phyloP scores from a whole-genome alignment of 108 stramenopile genomes.

The Cylindrotheca closterium region DNA sequence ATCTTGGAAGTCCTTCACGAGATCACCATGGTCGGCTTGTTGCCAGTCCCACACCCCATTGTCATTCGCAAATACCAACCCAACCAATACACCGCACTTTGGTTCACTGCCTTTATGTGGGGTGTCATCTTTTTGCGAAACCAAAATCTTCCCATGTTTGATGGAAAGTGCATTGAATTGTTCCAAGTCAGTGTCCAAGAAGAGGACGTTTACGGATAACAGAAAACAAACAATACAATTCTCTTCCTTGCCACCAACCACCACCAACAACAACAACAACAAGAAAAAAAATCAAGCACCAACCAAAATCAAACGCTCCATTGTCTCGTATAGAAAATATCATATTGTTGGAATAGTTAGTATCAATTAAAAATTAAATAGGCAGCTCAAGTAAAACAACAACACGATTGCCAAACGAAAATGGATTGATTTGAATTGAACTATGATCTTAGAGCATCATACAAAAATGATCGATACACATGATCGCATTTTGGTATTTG shows the following conservation, averaged over 20 bases:
- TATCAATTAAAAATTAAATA: too few relatives aligned
- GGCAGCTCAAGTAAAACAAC: too few relatives aligned
- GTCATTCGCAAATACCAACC: slow-evolving; percentile 98
- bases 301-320: not conserved
- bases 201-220: slow-evolving; percentile 43
- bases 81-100: slow-evolving; percentile 94
- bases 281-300: too few relatives aligned
- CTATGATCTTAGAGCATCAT: too few relatives aligned
- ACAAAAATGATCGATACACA: too few relatives aligned
- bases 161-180: slow-evolving; percentile 86
- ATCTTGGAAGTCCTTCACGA: slow-evolving; percentile 84
- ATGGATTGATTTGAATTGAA: too few relatives aligned
- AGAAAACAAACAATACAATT: too few relatives aligned
- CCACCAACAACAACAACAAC: too few relatives aligned
- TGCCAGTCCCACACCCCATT: slow-evolving; percentile 97
- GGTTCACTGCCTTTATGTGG: slow-evolving; percentile 99
- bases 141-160: slow-evolving; percentile 93
- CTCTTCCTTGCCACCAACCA: too few relatives aligned
- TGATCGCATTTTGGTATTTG: too few relatives aligned
- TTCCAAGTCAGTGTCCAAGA: slow-evolving; percentile 82
- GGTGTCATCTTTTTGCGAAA: slow-evolving; percentile 96
- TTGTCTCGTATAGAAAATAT: not conserved
- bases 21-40: slow-evolving; percentile 91
- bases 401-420: too few relatives aligned
- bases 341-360: slow-evolving; percentile 2